Evolutionary conservation across 805 yeast species (phyloP).

Genomic region (Candida arabinofermentans): DNA sequence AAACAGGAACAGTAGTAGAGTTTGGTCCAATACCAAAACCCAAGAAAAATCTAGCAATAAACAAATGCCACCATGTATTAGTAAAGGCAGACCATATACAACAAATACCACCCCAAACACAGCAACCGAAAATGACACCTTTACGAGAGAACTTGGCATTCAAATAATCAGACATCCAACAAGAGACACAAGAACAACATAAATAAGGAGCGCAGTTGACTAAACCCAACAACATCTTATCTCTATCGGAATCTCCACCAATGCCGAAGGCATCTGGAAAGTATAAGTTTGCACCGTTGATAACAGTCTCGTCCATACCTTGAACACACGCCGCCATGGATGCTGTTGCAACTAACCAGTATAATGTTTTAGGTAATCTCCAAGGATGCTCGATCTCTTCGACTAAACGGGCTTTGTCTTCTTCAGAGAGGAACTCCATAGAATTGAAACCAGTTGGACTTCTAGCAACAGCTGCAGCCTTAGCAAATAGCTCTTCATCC

Average conservation of each 20-base stretch:
- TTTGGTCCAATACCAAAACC: constrained; percentile 73
- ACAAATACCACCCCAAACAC: constrained; percentile 53
- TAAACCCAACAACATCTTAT: constrained; percentile 57
- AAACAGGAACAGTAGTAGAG: constrained; percentile 68
- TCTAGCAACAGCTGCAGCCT: constrained; percentile 67
- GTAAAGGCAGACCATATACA: constrained; percentile 69
- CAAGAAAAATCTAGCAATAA: constrained; percentile 59
- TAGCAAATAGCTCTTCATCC: constrained; percentile 56
- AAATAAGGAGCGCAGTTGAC: constrained; percentile 70
- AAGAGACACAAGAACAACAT: constrained; percentile 54
- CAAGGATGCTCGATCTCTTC: constrained; percentile 44
- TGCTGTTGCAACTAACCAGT: constrained; percentile 56
- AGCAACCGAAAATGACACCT: constrained; percentile 62
- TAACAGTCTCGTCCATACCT: constrained; percentile 77
- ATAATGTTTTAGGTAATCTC: constrained; percentile 42
- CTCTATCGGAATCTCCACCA: constrained; percentile 39
- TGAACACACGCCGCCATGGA: constrained; percentile 77
- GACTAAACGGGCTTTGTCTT: constrained; percentile 48
- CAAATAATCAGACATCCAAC: constrained; percentile 61
- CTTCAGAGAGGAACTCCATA: constrained; percentile 51
- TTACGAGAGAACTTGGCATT: constrained; percentile 59
- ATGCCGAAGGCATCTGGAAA: constrained; percentile 57
- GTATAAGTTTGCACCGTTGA: constrained; percentile 66
- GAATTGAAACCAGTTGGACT: constrained; percentile 51
- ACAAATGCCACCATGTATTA: constrained; percentile 65